Evolutionary conservation across 208 protist species (phyloP), one percentile per base, ranked within the genome.

Genomic region (Leptomonas pyrrhocoris): DNA sequence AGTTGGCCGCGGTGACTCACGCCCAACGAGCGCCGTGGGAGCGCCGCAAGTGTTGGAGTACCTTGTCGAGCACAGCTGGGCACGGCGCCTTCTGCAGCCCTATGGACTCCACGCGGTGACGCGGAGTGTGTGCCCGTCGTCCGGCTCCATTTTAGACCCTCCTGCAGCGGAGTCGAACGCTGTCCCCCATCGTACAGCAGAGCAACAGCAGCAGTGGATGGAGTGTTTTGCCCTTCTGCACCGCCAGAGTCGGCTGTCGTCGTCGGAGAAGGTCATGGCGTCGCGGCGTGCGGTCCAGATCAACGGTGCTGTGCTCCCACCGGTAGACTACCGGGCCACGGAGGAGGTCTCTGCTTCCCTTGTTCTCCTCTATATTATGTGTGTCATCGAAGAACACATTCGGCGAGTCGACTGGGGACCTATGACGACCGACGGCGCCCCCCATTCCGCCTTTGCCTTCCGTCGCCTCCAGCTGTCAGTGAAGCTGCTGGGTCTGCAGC

Each of bases 301-400:
- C n/a, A 63, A 42, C 15, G 63, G 57, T 6, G 36, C 49, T 8
- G 48, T 36, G 2, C 23, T 56, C 27, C 64, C 66, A 21, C 68
- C 73, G 27, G 45, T 68, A 18, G 65, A 76, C 70, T 70, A 64
- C 60, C 45, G 61, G 7, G 58, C 69, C 15, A 38, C 56, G 7
- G 64, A 81, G 51, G 69, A 76, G 30, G 21, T 65, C 16, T 64
- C 69, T 15, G n/a, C 51, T 0, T 57, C 65, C 18, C 42, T 63
- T 7, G 45, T 70, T 7, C n/a, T 76, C 2, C 68, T 73, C 4
- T 81, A 74, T 60, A 48, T 68, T 3, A 63, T 68, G 55, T 61
- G 68, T n/a, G 72, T 78, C n/a, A 42, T 70, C 12, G 82, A 88
- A 59, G 67, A 77, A 40, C 74, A 88, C 60, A 49, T 82, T 27